These are phyloP conservation scores for Fusarium nurragi DNA, from an alignment of 2,329 filamentous ascomycete species.

Conservation along the genomic window DNA sequence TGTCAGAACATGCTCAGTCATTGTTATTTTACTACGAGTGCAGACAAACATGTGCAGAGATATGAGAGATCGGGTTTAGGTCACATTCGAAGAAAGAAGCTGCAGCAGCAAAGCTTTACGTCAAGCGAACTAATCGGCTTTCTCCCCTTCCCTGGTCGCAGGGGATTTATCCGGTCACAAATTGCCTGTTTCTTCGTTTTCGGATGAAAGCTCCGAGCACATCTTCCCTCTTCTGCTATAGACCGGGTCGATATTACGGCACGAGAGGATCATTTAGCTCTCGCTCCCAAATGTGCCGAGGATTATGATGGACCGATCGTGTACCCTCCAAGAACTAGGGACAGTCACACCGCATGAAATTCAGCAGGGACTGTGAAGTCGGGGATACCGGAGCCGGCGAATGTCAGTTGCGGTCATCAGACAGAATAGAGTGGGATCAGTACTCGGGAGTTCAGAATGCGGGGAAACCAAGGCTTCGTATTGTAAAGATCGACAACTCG, in stretches of 20 bases:
- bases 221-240: background rate
- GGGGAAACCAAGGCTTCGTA: background rate
- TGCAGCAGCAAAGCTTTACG: background rate
- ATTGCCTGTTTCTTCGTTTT: accelerated
- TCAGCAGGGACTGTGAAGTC: background rate
- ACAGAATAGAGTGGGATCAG: background rate
- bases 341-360: slow-evolving; percentile 2
- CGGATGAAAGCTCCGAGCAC: background rate
- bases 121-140: slow-evolving; percentile 14
- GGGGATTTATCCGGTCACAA: background rate
- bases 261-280: accelerated
- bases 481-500: slow-evolving; percentile 1
- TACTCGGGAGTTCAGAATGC: background rate
- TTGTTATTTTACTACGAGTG: too few relatives aligned
- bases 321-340: too few relatives aligned
- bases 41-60: too few relatives aligned
- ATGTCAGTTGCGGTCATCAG: background rate
- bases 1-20: too few relatives aligned
- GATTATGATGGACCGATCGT: background rate
- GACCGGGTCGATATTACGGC: background rate
- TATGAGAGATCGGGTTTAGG: too few relatives aligned
- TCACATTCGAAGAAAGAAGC: accelerated
- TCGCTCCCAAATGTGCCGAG: background rate
- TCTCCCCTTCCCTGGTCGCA: background rate
- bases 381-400: slow-evolving; percentile 21